Percentiles rank a stretch among this genome's conserved stretches.
Evolutionary conservation across 2,329 filamentous ascomycete genomes (phyloP).

Genomic region (Aspergillus sp.): DNA sequence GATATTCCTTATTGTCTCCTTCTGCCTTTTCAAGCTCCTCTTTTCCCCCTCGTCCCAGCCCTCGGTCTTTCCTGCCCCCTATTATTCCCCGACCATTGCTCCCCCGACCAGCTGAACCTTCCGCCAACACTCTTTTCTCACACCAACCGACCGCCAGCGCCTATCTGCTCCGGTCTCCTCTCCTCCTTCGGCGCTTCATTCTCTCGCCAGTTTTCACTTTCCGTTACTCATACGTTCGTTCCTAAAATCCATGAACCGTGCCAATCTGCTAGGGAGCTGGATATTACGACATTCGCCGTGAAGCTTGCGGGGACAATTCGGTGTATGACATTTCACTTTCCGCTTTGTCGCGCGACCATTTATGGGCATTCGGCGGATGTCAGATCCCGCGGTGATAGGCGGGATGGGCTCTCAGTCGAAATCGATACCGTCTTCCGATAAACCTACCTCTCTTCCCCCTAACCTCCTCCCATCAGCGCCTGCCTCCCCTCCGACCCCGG

Average conservation of each 20-base stretch:
- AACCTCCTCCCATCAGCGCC: conserved; percentile 65
- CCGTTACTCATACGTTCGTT: background rate
- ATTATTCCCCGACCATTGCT: conserved; percentile 8
- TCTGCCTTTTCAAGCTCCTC: conserved; percentile 1
- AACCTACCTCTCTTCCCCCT: conserved; percentile 55
- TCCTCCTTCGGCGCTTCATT: background rate
- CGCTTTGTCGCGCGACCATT: conserved; percentile 19
- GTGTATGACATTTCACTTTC: conserved; percentile 17
- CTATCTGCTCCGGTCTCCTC: background rate
- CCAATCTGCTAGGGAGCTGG: conserved; percentile 3
- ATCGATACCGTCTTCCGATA: conserved; percentile 50
- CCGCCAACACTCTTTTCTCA: background rate
- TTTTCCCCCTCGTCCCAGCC: conserved; percentile 3
- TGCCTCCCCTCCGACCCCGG: conserved; percentile 66
- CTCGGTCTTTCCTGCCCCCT: conserved; percentile 8
- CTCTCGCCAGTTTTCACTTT: background rate
- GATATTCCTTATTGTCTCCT: background rate
- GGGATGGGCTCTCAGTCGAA: conserved; percentile 36
- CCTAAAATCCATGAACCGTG: conserved; percentile 18
- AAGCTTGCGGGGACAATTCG: conserved; percentile 15
- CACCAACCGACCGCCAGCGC: background rate
- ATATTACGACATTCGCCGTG: conserved; percentile 14
- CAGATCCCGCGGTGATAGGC: conserved; percentile 27
- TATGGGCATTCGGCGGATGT: conserved; percentile 26
- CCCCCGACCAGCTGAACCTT: conserved; percentile 5